Conservation (phyloP, 148 eudicot species). For the Limonium bicolor region DNA sequence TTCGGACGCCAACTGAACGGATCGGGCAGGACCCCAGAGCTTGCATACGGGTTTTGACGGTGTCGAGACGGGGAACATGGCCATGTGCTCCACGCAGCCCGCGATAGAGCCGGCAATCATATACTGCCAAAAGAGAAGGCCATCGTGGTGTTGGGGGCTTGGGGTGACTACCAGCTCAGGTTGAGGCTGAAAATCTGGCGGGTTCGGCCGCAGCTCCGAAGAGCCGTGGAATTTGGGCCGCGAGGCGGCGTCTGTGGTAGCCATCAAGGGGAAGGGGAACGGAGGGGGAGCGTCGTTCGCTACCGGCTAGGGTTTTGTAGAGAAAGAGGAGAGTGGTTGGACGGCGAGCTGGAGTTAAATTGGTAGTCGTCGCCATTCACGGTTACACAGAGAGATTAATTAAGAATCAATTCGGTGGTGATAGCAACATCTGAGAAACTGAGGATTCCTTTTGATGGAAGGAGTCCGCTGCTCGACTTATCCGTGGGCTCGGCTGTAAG, state of each 20-base stretch:
- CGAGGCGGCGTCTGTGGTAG: slow-evolving; percentile 21
- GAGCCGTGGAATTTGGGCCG: slow-evolving; percentile 32
- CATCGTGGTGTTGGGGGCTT: slow-evolving; percentile 38
- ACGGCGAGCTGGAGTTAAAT: too few relatives aligned
- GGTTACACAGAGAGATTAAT: too few relatives aligned
- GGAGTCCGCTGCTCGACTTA: too few relatives aligned
- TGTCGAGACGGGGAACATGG: slow-evolving; percentile 90
- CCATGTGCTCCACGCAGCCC: slow-evolving; percentile 85
- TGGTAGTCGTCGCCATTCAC: slow-evolving; percentile 8
- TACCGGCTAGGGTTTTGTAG: slow-evolving; percentile 6
- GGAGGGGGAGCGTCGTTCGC: too few relatives aligned
- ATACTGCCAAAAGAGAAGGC: slow-evolving; percentile 70
- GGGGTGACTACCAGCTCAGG: slow-evolving; percentile 10
- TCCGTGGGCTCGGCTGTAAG: too few relatives aligned
- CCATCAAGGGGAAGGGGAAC: neutral
- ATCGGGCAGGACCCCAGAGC: slow-evolving; percentile 77
- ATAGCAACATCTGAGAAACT: too few relatives aligned
- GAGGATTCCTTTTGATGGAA: too few relatives aligned
- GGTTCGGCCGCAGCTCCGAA: slow-evolving; percentile 29
- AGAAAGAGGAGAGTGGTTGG: neutral
- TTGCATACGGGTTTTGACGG: slow-evolving; percentile 87
- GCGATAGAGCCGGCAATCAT: slow-evolving; percentile 87
- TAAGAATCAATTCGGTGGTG: too few relatives aligned
- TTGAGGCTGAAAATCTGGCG: slow-evolving; percentile 19
- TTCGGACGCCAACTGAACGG: slow-evolving; percentile 21